Percentiles rank a stretch among this genome's conserved stretches.
These are phyloP conservation scores for Lathyrus sativus DNA, from an alignment of 306 rosid species.

Conservation along the genomic window DNA sequence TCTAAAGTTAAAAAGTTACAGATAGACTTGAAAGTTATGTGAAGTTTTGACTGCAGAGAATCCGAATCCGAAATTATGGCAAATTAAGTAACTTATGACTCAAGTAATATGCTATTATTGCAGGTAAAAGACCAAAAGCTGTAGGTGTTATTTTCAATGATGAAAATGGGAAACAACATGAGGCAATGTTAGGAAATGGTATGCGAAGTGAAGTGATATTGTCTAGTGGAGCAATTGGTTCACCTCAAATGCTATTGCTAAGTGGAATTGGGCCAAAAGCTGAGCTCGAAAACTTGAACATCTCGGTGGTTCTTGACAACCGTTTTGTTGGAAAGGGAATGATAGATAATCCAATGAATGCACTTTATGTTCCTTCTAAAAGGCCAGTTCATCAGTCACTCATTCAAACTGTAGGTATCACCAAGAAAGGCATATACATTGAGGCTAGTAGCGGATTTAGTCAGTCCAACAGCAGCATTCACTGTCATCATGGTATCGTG, in stretches of 20 bases:
- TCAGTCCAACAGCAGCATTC: slow-evolving; percentile 80
- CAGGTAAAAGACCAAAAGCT: slow-evolving; percentile 71
- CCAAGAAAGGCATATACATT: slow-evolving; percentile 79
- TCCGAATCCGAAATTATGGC: neutral
- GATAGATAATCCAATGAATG: slow-evolving; percentile 94
- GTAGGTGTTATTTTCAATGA: slow-evolving; percentile 82
- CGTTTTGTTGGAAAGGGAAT: slow-evolving; percentile 83
- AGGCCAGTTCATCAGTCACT: slow-evolving; percentile 62
- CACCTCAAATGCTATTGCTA: slow-evolving; percentile 82
- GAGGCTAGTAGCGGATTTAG: slow-evolving; percentile 91
- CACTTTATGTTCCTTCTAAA: slow-evolving; percentile 70
- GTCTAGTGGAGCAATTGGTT: slow-evolving; percentile 85
- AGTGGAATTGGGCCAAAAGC: slow-evolving; percentile 87
- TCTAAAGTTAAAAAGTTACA: neutral
- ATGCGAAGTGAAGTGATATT: slow-evolving; percentile 67
- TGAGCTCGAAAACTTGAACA: slow-evolving; percentile 67
- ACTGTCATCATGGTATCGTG: slow-evolving; percentile 87
- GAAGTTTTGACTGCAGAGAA: neutral
- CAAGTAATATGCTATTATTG: slow-evolving; percentile 14
- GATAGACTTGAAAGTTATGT: neutral
- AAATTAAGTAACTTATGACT: slow-evolving; percentile 16
- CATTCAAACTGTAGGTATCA: slow-evolving; percentile 86
- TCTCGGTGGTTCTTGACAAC: slow-evolving; percentile 63
- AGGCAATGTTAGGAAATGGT: slow-evolving; percentile 55
- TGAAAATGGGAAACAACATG: slow-evolving; percentile 76